Evolutionary conservation across 345 rosid genomes (phyloP), one percentile per base, ranked within the genome.

Genomic region (Cardamine occulta): DNA sequence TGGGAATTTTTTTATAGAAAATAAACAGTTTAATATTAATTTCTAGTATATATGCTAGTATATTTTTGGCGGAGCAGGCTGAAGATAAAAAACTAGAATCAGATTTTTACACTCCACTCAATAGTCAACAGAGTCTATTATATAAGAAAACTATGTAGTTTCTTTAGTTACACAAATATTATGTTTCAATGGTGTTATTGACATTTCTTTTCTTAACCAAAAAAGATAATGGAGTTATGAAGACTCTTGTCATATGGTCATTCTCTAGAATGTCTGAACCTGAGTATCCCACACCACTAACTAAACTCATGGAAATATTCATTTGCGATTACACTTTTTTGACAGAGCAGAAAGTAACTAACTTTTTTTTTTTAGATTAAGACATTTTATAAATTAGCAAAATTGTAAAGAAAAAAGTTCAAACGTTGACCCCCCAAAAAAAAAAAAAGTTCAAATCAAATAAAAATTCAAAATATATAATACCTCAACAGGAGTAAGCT

Each of bases 401-500:
- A 45, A 47, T 7, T 1, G 23, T 47, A 17, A 17, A 47, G 52
- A 17, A 13, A 42, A 62, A 62, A 4, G 18, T 26, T 26, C 0
- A 14, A 60, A 35, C n/a, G n/a, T n/a, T n/a, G n/a, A n/a, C n/a
- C n/a, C n/a, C n/a, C n/a, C n/a, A n/a, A n/a, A n/a, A 17, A 17
- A 47, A 23, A 17, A 13, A 42, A 62, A 62, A 4, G 18, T 26
- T 26, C 0, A 14, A 60, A 35, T 17, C 2, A 58, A 11, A 3
- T 4, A 59, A 42, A 29, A 24, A 32, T 3, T 26, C 40, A 17
- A 59, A 13, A 5, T 42, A 44, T 44, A 0, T 1, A 44, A 23
- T 15, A 92, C 99, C 98, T 95, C 83, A 63, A 95, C 17, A 35
- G 99, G 83, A 55, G 64, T 85, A 45, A 95, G 99, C 76, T 54